Base-by-base conservation (phyloP, 768 basidiomycete species). In the Panaeolus papilionaceus region DNA sequence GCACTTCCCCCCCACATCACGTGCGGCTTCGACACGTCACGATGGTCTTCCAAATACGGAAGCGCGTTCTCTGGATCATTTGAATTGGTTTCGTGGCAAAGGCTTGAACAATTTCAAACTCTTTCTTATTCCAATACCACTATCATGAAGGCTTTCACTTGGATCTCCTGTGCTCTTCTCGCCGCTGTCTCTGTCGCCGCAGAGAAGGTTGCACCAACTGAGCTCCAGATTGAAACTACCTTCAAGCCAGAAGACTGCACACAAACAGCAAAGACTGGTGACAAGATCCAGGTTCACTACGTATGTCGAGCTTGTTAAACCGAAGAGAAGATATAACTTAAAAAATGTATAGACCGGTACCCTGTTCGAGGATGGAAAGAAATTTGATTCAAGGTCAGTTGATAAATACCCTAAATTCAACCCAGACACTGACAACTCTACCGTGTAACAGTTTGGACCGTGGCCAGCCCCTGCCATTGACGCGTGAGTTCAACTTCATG, bases 301-400 rank as follows among this genome's bases (percentile, higher is more conserved):
- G 93, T 94, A 76, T 64, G 79, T 76, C 42, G 26, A 33, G 26
- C 18, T 14, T 38, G 16, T 45, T 23, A 12, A 23, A 10, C 42
- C 51, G 28, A 28, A 26, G 2, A 54, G 20, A 37, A n/a, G 38
- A 54, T 11, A 2, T 38, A 14, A n/a, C 64, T 61, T 16, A 61
- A 47, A 33, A 51, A 11, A 4, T 23, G 2, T 64, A 10, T 77
- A 96, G 88, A 94, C 93, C 4, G 96, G 96, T 3, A 96, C 86
- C 9, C 78, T 98, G 63, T 89, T 89, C 71, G 78, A 85, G 10
- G 88, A 84, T 63, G 95, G 95, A 8, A 85, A 85, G 67, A 92
- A 96, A 76, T 98, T 98, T 72, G 96, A 98, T 78, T 96, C 94
- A 9, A 95, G 94, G 87, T 91, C 73, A 7, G 84, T 72, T 0